These are phyloP conservation scores for Ilyonectria mors-panacis DNA, from an alignment of 2,329 filamentous ascomycete genomes.

Conservation along the genomic window DNA sequence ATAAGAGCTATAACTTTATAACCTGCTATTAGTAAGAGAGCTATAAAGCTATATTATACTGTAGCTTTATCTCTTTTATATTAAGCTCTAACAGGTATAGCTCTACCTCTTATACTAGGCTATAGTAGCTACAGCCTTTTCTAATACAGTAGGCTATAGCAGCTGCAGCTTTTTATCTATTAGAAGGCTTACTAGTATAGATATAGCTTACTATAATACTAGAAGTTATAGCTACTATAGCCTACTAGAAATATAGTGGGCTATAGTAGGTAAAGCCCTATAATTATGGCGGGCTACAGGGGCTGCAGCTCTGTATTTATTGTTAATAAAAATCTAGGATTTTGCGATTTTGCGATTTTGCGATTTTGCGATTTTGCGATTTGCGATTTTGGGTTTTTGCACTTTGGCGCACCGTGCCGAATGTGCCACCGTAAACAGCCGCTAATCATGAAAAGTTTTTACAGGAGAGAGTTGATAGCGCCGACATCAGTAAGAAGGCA, in stretches of 20 bases:
- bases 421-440: neutral
- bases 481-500: too few species aligned
- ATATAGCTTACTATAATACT: neutral
- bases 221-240: neutral
- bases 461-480: too few species aligned
- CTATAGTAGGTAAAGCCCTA: neutral
- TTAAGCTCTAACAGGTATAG: neutral
- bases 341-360: too few species aligned
- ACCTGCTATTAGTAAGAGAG: too few species aligned
- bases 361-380: too few species aligned
- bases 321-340: too few species aligned
- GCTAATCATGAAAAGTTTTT: too few species aligned
- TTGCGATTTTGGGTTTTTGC: neutral
- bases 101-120: neutral
- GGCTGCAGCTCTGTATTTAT: neutral
- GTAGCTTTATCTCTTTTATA: too few species aligned
- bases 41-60: too few species aligned
- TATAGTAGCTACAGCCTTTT: neutral
- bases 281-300: neutral
- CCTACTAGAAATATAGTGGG: neutral
- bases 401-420: neutral
- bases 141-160: neutral
- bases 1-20: too few species aligned
- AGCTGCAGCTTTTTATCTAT: neutral
- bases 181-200: neutral